Base-by-base conservation (phyloP, 2,329 filamentous ascomycete species). In the Pseudocercospora vitis region DNA sequence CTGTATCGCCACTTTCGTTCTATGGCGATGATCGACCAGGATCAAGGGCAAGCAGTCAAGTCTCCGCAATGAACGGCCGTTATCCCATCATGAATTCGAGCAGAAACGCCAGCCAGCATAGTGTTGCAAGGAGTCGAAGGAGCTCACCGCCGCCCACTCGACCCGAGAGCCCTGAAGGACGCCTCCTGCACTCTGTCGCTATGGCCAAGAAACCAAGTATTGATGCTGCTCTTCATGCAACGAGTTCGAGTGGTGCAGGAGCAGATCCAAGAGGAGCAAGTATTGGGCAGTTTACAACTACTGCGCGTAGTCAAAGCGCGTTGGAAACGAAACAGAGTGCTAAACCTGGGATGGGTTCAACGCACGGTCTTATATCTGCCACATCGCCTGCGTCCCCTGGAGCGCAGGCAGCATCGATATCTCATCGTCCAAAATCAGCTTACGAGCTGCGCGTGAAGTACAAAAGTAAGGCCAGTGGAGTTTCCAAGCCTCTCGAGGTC, bases 51-150 rank as follows among this genome's bases (percentile, higher is more conserved):
- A 52, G 59, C 40, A 58, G 58, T 37, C 50, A 50, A 29, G 50
- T 54, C 2, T 56, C 59, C 18, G 37, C 67, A 28, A 77, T 76
- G 74, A 76, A 76, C 31, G 74, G 75, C 12, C 70, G 73, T 0
- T 76, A 74, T 50, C 72, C 74, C 0, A 69, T 68, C 37, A 65
- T 76, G n/a, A 61, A 71, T 4, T 70, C 67, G 2, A 65, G 65
- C 14, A 67, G 70, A 8, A 33, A 48, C 16, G 21, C 46, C 18
- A 48, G 46, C 14, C 46, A 35, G 9, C 46, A 48, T 26, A 48
- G 46, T 7, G 11, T 48, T 14, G 46, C 32, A 1, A 35, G 29
- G 11, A 42, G 29, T 14, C 23, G 33, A 12, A 31, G 32, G 14
- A 24, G 32, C 42, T 44, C 44, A 18, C 48, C 46, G 14, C 31